Evolutionary conservation across 192 early-diverging fungal genomes (phyloP).

Genomic region (Mortierella antarctica): DNA sequence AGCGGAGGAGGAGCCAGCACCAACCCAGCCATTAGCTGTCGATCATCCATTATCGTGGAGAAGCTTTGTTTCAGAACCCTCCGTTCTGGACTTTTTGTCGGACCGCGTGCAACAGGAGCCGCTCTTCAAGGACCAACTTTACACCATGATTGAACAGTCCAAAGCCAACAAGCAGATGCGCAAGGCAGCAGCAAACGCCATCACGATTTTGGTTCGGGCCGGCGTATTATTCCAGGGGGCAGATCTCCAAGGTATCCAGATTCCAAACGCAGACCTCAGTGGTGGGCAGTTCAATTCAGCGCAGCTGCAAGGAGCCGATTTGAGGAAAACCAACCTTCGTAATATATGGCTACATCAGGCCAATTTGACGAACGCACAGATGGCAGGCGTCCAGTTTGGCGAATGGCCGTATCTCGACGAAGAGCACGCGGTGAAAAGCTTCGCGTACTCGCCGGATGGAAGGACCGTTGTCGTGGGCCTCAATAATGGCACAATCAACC

Average conservation of each 20-base stretch:
- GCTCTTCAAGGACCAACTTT: slow-evolving; percentile 7
- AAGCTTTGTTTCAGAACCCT: background rate
- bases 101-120: no score
- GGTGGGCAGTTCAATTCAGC: slow-evolving; percentile 1
- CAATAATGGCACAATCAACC: no score
- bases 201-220: no score
- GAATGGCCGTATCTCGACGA: background rate
- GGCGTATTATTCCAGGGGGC: no score
- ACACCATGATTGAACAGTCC: background rate
- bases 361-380: background rate
- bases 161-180: background rate
- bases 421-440: background rate
- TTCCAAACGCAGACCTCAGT: no score
- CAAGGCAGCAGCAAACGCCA: slow-evolving; percentile 1
- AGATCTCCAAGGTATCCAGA: no score
- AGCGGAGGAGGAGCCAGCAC: no score
- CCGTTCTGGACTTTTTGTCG: slow-evolving; percentile 5
- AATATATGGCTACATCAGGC: background rate
- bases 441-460: no score
- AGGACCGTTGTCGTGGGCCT: no score
- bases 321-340: no score
- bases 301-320: background rate
- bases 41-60: no score
- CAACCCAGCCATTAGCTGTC: no score
- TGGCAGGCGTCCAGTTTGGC: background rate